Base-by-base conservation (phyloP, 768 basidiomycete species). In the Suillus discolor region DNA sequence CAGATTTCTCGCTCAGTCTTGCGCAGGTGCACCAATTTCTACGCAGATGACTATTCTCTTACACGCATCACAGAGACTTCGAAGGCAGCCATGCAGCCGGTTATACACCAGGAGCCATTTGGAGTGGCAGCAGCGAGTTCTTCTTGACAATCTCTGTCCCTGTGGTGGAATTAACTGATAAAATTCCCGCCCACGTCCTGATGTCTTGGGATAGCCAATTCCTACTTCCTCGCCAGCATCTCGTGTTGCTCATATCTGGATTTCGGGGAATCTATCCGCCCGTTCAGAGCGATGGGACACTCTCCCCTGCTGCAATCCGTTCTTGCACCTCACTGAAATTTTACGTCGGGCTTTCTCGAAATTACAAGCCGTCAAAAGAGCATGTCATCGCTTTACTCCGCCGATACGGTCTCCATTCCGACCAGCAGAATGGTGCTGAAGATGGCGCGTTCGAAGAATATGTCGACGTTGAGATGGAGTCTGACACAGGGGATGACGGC, bases 141-240 rank as follows among this genome's bases (percentile, higher is more conserved):
- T 80, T 81, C 16, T 72, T 89, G 15, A 85, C 86, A 3, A 78
- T 89, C 8, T 88, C 87, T 2, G 65, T 87, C n/a, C 85, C 88
- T 13, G 81, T 85, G 47, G 77, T 87, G 65, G 76, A 69, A 12
- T 80, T 89, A 13, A 80, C 86, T 16, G 69, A 81, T 15, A 80
- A 79, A 60, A 85, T 90, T 28, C 83, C 89, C 13, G 82, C 88
- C 4, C 86, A 86, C 44, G 89, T 89, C 12, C 78, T 92, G 39
- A 84, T 90, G 75, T 89, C 90, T 28, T 92, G 91, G 91, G 91
- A 92, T 70, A 80, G 85, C 16, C 83, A 83, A 11, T 81, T 92
- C 6, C 80, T 91, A 25, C 80, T 85, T 6, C 80, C 82, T 38
- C 77, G 83, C 15, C 84, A 85, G 25, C 80, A 90, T 75, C 79